Conservation (phyloP, 2,329 filamentous ascomycete genomes). For the Diaporthe sp. region DNA sequence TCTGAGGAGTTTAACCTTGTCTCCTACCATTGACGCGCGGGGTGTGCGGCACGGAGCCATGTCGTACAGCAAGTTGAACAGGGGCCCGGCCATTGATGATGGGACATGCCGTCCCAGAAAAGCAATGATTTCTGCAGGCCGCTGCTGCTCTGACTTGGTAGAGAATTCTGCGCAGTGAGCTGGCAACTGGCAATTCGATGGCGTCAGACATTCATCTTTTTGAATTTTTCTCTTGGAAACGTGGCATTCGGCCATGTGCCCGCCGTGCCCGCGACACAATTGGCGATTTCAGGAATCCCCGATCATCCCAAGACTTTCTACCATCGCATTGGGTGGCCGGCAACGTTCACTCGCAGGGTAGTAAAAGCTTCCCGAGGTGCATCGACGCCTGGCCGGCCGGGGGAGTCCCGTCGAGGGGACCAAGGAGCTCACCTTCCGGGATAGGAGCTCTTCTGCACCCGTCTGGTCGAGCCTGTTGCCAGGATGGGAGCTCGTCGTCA, state of each 20-base stretch:
- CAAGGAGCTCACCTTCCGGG: conserved; percentile 33
- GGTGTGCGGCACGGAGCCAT: conserved; percentile 36
- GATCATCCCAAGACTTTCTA: conserved; percentile 24
- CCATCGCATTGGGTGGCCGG: conserved; percentile 33
- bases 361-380: conserved; percentile 39
- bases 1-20: conserved; percentile 30
- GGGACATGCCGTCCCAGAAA: conserved; percentile 25
- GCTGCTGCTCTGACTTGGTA: conserved; percentile 2
- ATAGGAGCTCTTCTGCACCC: conserved; percentile 25
- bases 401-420: conserved; percentile 28
- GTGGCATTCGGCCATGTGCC: not conserved
- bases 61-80: conserved; percentile 37
- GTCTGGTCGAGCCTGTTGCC: conserved; percentile 15
- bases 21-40: conserved; percentile 17
- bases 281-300: conserved; percentile 2
- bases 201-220: not conserved
- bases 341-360: conserved; percentile 35
- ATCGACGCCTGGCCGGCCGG: conserved; percentile 27
- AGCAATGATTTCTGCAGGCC: not conserved
- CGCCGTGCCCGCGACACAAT: not conserved
- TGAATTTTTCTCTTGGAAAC: not conserved
- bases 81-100: conserved; percentile 17
- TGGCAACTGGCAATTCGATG: conserved; percentile 24
- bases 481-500: conserved; percentile 36
- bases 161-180: conserved; percentile 9